Evolutionary conservation across 1,284 basidiomycete genomes (phyloP), one percentile per base, ranked within the genome.

Genomic region (Dichomitus squalens): DNA sequence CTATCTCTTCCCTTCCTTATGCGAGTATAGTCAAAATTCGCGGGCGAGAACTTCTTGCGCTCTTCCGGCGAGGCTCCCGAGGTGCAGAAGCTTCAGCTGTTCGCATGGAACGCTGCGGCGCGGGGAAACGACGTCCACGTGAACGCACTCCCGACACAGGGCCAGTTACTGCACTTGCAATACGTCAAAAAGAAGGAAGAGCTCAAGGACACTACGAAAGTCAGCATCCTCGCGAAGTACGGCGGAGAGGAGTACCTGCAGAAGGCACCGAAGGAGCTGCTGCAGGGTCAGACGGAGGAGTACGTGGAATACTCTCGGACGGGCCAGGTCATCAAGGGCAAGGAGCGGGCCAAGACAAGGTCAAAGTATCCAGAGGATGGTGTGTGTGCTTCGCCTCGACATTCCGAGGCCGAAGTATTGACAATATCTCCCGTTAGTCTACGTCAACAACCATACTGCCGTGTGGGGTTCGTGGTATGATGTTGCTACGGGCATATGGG

Each of bases 401-500:
- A 53, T 54, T 49, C 7, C 48, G 40, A 52, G 21, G 33, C 31
- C 46, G 16, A 44, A 4, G 7, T 12, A 7, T n/a, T 43, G 48
- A 49, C 60, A 18, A 43, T 46, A 27, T 2, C 4, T 54, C 12
- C 43, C 38, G 40, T 21, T 56, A 94, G 93, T 95, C n/a, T 87
- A 83, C 67, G 80, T 91, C 68, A 96, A 96, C 75, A 99, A 99
- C 71, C 97, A 99, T 70, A 93, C 88, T 0, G 76, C 86, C 2
- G 87, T 98, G 7, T 99, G 96, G 96, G 97, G 97, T 27, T 98
- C 96, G 33, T 99, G 88, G 88, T 98, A 93, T 74, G 88, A 93
- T 67, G 64, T 79, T 11, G 78, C 83, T 7, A 78, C 82, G 1
- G 85, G 87, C 9, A 73, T 79, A 57, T 99, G 97, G 97, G 97